Conservation (phyloP, 805 yeast genomes). For the Millerozyma miso region DNA sequence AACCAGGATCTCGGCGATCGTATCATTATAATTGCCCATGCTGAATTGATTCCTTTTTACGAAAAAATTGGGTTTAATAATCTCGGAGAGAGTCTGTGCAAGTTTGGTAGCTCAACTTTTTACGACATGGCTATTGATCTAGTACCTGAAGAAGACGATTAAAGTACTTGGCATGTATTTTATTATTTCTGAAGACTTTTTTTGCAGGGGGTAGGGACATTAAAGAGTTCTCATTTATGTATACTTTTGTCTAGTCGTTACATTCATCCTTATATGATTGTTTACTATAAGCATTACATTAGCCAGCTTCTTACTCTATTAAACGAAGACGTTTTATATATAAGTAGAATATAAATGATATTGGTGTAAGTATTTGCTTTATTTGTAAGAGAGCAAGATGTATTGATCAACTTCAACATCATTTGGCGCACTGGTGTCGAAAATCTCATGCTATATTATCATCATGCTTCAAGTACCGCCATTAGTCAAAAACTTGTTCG, state of each 20-base stretch:
- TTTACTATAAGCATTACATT: not conserved
- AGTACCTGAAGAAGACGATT: slow-evolving; percentile 39
- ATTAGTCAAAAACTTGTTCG: slow-evolving; percentile 43
- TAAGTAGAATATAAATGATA: not conserved
- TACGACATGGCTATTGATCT: slow-evolving; percentile 50
- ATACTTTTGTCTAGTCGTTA: not conserved
- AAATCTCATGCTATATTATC: not conserved
- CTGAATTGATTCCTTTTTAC: slow-evolving; percentile 68
- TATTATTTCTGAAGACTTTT: too few species aligned
- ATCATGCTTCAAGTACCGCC: slow-evolving; percentile 31
- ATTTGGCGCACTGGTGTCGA: not conserved
- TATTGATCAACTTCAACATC: not conserved
- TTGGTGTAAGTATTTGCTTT: not conserved
- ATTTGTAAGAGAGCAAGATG: not conserved
- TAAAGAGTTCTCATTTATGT: too few species aligned
- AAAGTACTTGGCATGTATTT: slow-evolving; percentile 3
- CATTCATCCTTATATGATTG: not conserved
- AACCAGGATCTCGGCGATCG: slow-evolving; percentile 83
- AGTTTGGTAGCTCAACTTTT: slow-evolving; percentile 60
- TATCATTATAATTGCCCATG: slow-evolving; percentile 70
- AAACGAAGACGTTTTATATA: not conserved
- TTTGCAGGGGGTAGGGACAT: too few species aligned
- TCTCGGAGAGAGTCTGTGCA: slow-evolving; percentile 59
- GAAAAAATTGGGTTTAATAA: slow-evolving; percentile 75
- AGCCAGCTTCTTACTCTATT: not conserved